Conservation (phyloP, 257 asterid species). For the Solanum lycopersicoides region DNA sequence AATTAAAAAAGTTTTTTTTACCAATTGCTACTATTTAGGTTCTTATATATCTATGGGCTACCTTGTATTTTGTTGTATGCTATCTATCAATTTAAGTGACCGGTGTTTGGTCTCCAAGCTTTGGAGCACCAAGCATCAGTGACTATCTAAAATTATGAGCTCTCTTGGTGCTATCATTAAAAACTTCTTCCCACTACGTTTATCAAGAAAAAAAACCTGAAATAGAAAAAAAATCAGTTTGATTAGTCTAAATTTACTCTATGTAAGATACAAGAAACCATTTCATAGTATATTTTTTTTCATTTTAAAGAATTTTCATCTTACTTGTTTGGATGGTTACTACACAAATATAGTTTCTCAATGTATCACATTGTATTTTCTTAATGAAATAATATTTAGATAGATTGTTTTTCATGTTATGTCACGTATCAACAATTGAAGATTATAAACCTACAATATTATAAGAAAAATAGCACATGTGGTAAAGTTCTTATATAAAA, state of each 20-base stretch:
- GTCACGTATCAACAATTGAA: no score
- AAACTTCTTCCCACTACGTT: constrained; percentile 21
- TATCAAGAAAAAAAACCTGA: constrained; percentile 20
- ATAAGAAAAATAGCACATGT: not conserved
- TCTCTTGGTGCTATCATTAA: constrained; percentile 23
- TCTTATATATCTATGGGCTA: no score
- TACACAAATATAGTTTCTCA: not conserved
- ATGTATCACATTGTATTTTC: not conserved
- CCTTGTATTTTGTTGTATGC: no score
- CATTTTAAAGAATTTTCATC: not conserved
- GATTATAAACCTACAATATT: not conserved
- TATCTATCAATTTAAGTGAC: no score
- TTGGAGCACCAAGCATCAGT: no score
- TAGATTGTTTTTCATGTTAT: no score
- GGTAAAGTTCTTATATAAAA: no score
- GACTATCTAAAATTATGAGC: constrained; percentile 11
- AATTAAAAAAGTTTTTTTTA: no score
- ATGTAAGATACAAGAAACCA: not conserved
- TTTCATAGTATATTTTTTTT: not conserved
- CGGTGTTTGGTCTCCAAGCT: no score
- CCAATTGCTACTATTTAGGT: no score
- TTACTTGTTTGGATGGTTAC: not conserved
- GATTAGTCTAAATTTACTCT: not conserved
- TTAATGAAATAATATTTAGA: no score
- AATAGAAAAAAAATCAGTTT: not conserved